These are phyloP conservation scores for Colletotrichum sansevieriae DNA, from an alignment of 2,329 filamentous ascomycete genomes.

Conservation along the genomic window DNA sequence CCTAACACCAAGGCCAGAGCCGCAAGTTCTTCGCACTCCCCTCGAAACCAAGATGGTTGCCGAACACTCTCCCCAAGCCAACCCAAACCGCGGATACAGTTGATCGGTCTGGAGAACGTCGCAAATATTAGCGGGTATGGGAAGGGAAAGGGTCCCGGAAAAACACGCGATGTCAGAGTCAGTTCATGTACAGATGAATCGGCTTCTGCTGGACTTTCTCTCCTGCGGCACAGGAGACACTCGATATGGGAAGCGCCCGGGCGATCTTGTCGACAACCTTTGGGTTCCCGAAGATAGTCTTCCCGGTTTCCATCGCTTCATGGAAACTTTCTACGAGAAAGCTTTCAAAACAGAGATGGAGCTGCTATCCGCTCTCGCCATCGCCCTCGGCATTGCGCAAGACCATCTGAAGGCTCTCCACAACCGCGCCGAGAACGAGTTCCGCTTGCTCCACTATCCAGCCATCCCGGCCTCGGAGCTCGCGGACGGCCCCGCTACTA, in stretches of 20 bases:
- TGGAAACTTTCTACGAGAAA: conserved; percentile 49
- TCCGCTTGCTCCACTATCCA: conserved; percentile 42
- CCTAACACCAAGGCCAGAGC: not conserved
- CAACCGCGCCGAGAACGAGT: conserved; percentile 39
- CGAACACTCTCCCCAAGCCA: no score
- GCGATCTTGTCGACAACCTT: conserved; percentile 49
- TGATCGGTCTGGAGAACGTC: no score
- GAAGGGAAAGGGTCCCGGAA: no score
- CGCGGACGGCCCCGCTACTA: conserved; percentile 40
- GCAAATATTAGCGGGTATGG: no score
- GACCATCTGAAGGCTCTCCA: conserved; percentile 33
- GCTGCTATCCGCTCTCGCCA: conserved; percentile 49
- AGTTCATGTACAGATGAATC: not conserved
- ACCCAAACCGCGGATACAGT: no score
- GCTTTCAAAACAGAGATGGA: conserved; percentile 47
- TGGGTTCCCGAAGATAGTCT: conserved; percentile 54
- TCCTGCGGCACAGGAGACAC: not conserved
- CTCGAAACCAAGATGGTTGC: conserved; percentile 45
- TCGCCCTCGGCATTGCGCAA: conserved; percentile 50
- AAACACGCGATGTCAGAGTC: no score
- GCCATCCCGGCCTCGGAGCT: conserved; percentile 55
- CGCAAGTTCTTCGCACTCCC: conserved; percentile 41
- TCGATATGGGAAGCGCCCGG: conserved; percentile 22
- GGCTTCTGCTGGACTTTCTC: not conserved
- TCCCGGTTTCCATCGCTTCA: conserved; percentile 52